Percentiles rank a stretch among this genome's conserved stretches.
Evolutionary conservation across 306 rosid genomes (phyloP).

Genomic region (Acmispon strigosus): DNA sequence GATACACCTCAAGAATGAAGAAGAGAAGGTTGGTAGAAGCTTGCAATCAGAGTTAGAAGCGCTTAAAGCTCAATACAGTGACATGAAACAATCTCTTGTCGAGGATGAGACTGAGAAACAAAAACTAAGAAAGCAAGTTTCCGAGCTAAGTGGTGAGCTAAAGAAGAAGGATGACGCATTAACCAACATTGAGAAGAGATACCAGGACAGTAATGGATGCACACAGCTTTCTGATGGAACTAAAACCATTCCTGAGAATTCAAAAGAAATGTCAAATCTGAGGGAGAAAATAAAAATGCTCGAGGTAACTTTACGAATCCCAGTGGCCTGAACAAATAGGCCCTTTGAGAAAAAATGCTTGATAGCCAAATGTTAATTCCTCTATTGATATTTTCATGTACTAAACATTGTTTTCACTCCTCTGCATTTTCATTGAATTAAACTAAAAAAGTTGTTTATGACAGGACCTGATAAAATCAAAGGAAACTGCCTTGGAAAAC

Average conservation of each 20-base stretch:
- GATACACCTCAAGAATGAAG: conserved; percentile 49
- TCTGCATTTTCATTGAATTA: conserved; percentile 1
- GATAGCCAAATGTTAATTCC: conserved; percentile 10
- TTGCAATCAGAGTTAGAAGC: conserved; percentile 55
- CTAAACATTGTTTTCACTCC: conserved; percentile 3
- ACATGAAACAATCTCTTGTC: conserved; percentile 42
- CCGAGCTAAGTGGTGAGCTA: conserved; percentile 46
- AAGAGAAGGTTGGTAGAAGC: conserved; percentile 32
- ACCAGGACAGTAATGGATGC: conserved; percentile 44
- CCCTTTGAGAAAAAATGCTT: not conserved
- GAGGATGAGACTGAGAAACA: conserved; percentile 75
- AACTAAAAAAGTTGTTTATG: conserved; percentile 8
- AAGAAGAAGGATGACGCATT: conserved; percentile 62
- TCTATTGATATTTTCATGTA: not conserved
- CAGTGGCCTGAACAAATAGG: not conserved
- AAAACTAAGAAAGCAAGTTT: conserved; percentile 52
- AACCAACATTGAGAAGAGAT: conserved; percentile 48
- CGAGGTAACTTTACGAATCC: conserved; percentile 53
- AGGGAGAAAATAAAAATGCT: conserved; percentile 64
- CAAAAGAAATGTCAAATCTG: conserved; percentile 54
- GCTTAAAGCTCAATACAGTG: conserved; percentile 46
- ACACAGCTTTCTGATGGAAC: conserved; percentile 36
- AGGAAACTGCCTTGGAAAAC: conserved; percentile 64
- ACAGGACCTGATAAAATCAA: conserved; percentile 60
- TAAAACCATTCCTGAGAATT: conserved; percentile 29